Conservation (phyloP, 2,329 filamentous ascomycete species). For the Didymella exigua region DNA sequence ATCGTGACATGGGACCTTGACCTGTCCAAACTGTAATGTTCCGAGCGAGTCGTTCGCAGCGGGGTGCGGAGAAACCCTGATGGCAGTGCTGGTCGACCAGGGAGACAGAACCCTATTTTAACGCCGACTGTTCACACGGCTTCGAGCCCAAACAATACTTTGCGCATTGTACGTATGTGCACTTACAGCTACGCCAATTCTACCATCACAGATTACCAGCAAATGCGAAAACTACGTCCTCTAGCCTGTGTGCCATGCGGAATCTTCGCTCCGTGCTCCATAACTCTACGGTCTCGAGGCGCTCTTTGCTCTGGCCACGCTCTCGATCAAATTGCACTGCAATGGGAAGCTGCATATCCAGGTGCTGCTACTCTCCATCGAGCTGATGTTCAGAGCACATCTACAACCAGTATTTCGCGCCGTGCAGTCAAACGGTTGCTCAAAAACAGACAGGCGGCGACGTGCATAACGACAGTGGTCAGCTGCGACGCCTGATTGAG, state of each 20-base stretch:
- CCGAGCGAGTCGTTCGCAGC: constrained; percentile 46
- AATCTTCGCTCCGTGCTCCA: constrained; percentile 6
- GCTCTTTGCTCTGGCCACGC: constrained; percentile 15
- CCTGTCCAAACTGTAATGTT: constrained; percentile 44
- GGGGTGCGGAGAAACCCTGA: constrained; percentile 48
- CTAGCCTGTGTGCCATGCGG: constrained; percentile 2
- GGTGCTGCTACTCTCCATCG: constrained; percentile 24
- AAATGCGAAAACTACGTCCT: constrained; percentile 5
- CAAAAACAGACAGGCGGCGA: constrained; percentile 34
- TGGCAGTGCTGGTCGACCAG: constrained; percentile 37
- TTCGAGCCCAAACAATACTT: constrained; percentile 5
- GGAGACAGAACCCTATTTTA: constrained; percentile 48
- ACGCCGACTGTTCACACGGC: constrained; percentile 26
- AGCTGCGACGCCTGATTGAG: constrained; percentile 24
- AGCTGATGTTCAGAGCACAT: constrained; percentile 24
- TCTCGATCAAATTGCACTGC: constrained; percentile 26
- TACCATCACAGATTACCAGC: neutral
- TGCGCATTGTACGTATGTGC: neutral
- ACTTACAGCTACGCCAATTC: neutral
- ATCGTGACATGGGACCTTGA: constrained; percentile 49
- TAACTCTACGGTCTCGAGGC: constrained; percentile 8
- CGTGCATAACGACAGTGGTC: constrained; percentile 38
- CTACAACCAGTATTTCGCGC: constrained; percentile 18
- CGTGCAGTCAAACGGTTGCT: constrained; percentile 26
- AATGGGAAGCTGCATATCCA: constrained; percentile 27